These are phyloP conservation scores for Umbelopsis sp. DNA, from an alignment of 192 early-diverging fungal species.

Conservation along the genomic window DNA sequence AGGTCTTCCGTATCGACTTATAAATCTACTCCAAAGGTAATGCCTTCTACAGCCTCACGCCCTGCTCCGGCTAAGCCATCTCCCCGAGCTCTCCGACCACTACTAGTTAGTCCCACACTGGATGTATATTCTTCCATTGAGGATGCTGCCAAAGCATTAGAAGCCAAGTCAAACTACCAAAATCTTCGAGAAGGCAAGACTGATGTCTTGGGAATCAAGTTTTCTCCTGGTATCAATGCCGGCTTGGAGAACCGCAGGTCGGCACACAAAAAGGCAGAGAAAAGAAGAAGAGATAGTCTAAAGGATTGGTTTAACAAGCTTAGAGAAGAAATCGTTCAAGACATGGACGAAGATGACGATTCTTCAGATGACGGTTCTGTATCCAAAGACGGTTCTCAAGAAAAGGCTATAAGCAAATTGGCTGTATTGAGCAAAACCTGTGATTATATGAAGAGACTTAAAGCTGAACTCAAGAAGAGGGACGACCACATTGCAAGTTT, in stretches of 20 bases:
- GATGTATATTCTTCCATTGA: conserved; percentile 13
- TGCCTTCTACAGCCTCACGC: background rate
- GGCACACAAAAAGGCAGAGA: conserved; percentile 94
- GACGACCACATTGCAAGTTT: conserved; percentile 6
- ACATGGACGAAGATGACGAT: background rate
- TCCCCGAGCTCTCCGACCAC: conserved; percentile 32
- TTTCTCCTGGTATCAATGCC: conserved; percentile 73
- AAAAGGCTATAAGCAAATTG: conserved; percentile 1
- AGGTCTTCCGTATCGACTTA: background rate
- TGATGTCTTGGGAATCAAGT: conserved; percentile 73
- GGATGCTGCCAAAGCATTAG: conserved; percentile 44
- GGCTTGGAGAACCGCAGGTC: conserved; percentile 81
- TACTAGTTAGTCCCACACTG: conserved; percentile 48
- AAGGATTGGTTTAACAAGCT: conserved; percentile 90
- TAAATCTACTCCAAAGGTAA: background rate
- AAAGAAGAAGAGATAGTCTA: conserved; percentile 91
- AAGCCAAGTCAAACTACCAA: conserved; percentile 77
- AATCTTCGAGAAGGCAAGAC: conserved; percentile 86
- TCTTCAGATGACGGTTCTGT: background rate
- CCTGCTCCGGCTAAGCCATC: conserved; percentile 9
- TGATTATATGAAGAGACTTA: conserved; percentile 9
- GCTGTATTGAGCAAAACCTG: background rate
- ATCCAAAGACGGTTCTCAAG: background rate
- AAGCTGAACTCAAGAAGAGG: background rate
- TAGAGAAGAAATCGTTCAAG: conserved; percentile 64